These are phyloP conservation scores for Aspergillus aculeatus DNA, from an alignment of 2,329 filamentous ascomycete genomes.

Conservation along the genomic window DNA sequence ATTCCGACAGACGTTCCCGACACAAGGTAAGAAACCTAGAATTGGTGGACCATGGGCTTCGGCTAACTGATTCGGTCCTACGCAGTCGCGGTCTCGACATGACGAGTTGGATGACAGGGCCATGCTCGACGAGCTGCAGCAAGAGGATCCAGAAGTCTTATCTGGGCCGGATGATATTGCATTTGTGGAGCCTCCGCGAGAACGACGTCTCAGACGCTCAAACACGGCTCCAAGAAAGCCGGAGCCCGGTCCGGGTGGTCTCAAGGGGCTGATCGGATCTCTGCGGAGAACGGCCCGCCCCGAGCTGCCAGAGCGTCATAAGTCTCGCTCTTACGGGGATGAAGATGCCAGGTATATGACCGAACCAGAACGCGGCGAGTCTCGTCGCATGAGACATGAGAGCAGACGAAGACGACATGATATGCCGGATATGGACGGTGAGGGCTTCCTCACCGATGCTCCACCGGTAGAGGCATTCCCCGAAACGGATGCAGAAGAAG, in stretches of 20 bases:
- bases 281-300: slow-evolving; percentile 34
- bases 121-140: slow-evolving; percentile 53
- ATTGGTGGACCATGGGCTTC: not conserved
- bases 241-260: slow-evolving; percentile 47
- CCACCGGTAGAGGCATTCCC: slow-evolving; percentile 32
- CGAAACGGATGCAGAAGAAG: slow-evolving; percentile 48
- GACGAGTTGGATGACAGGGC: slow-evolving; percentile 51
- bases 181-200: slow-evolving; percentile 51
- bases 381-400: slow-evolving; percentile 35
- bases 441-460: slow-evolving; percentile 48
- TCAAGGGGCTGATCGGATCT: slow-evolving; percentile 64
- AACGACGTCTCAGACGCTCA: slow-evolving; percentile 59
- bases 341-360: slow-evolving; percentile 33
- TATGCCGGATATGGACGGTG: slow-evolving; percentile 51
- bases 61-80: not conserved
- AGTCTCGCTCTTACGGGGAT: slow-evolving; percentile 39
- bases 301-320: slow-evolving; percentile 37
- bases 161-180: slow-evolving; percentile 52
- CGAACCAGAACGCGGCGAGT: slow-evolving; percentile 39
- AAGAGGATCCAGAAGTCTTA: slow-evolving; percentile 45
- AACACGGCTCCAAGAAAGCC: slow-evolving; percentile 63
- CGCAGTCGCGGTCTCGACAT: slow-evolving; percentile 34
- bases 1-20: slow-evolving; percentile 37
- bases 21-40: slow-evolving; percentile 33
- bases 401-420: slow-evolving; percentile 40